Base-by-base conservation (phyloP, 768 basidiomycete species). In the Naematelia encephala region DNA sequence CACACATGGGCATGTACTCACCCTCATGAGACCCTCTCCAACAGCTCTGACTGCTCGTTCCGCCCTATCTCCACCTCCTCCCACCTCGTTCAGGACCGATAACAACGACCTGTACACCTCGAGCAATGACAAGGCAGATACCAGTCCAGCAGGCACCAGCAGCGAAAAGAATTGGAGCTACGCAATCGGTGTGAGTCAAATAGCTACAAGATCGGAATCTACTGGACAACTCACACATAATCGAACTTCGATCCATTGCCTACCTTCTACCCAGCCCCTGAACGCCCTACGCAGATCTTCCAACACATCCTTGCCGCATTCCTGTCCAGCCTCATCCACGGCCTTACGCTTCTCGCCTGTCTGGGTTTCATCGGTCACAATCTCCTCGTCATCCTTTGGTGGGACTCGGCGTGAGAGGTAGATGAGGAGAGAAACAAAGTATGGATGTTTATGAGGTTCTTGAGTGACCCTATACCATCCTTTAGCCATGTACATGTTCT, bases 81-180 rank as follows among this genome's bases (percentile, higher is more conserved):
- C 74, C 5, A 73, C 56, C 49, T 76, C 74, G 28, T 66, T 61
- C 25, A 96, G 80, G 2, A 94, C 93, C 1, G 87, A 82, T 2
- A 86, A 85, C 74, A 96, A 90, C 0, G 91, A 88, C 63, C 87
- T 85, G 23, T 96, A 82, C 26, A 96, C 83, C 5, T 85, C 82
- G 45, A 88, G 80, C 81, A 97, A 84, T 2, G 92, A 93, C 8
- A 86, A 83, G 0, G 85, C 75, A 1, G 89, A 86, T 51, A 97
- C 82, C 1, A 93, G 78, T 56, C 83, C 82, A 1, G 90, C 85
- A 2, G 87, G 82, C 27, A 89, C 87, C 47, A 96, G 78, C 70
- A 93, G 89, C 1, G 92, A 87, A 71, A 98, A 96, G 76, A 98
- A 89, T 61, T 91, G 90, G 13, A 97, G 87, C 93, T 98, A 64